Base-by-base conservation (phyloP, 108 stramenopile genomes). In the Pseudonitzschia multistriata region DNA sequence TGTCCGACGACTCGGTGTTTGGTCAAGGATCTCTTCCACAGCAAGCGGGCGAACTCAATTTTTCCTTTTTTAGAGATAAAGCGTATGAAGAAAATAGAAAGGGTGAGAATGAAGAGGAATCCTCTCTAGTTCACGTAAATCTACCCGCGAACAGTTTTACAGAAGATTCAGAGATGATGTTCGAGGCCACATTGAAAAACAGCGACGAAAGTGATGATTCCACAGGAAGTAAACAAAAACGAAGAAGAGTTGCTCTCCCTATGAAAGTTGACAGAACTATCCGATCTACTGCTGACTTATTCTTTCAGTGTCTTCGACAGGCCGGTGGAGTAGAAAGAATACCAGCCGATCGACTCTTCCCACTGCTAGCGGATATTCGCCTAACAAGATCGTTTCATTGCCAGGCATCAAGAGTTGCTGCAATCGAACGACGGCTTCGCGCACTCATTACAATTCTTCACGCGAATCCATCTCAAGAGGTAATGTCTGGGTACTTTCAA, bases 401-500 rank as follows among this genome's bases (percentile, higher is more conserved):
- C 17, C 74, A 62, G 15, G 65, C 62, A n/a, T 65, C 85, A 6
- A 78, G 90, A 37, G 47, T 83, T 33, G 71, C 65, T 24, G 94
- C 93, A 28, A 78, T 94, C 25, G 81, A 93, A 76, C 60, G 67
- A 27, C 83, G 96, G 19, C 76, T 97, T 47, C 72, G 72, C 28
- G 93, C 96, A 14, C 75, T 95, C 52, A 88, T 81, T 36, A 75
- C 88, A 30, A 70, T 90, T 24, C 69, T 97, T 42, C 72, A 91
- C 50, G 62, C 83, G n/a, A 86, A 88, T 75, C 85, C 93, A 5
- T 86, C 79, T 27, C 84, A 83, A 83, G 88, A 93, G 53, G 77
- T 84, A 25, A 73, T 97, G 68, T 74, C 76, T 40, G 87, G 86
- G 15, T 95, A 92, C 79, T 90, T 97, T 68, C 74, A 83, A 61